Conservation (phyloP, 768 basidiomycete genomes). For the Psilocybe cyanescens region DNA sequence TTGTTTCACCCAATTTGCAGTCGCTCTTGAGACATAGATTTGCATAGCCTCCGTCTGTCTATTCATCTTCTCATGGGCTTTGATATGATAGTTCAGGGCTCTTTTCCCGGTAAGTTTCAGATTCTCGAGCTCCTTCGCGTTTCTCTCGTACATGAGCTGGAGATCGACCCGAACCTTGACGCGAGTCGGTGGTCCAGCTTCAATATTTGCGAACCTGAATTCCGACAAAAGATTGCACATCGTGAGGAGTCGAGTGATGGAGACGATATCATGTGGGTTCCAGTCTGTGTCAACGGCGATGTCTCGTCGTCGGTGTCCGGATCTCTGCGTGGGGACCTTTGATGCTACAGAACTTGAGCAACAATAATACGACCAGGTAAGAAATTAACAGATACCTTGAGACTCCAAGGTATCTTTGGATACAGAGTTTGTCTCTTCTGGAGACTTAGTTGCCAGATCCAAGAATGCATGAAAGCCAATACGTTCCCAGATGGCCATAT, state of each 20-base stretch:
- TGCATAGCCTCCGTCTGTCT: slow-evolving; percentile 8
- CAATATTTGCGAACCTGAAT: background rate
- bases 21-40: slow-evolving; percentile 5
- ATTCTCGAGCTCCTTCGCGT: slow-evolving; percentile 6
- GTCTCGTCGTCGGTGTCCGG: too few relatives aligned
- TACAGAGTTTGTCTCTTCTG: too few relatives aligned
- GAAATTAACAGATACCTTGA: too few relatives aligned
- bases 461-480: too few relatives aligned
- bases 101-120: background rate
- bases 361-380: too few relatives aligned
- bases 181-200: slow-evolving; percentile 4
- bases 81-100: background rate
- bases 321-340: too few relatives aligned
- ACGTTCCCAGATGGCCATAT: too few relatives aligned
- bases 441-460: too few relatives aligned
- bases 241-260: background rate
- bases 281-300: too few relatives aligned
- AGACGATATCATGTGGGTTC: background rate
- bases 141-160: slow-evolving; percentile 1
- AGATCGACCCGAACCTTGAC: slow-evolving; percentile 10
- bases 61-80: background rate
- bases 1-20: slow-evolving; percentile 10
- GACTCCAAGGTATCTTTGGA: too few relatives aligned
- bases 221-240: background rate
- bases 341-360: too few relatives aligned